A percentile compares a stretch with the other conserved stretches of the same genome.
Evolutionary conservation across 2,329 filamentous ascomycete genomes (phyloP).

Genomic region (Fusarium burgessii): DNA sequence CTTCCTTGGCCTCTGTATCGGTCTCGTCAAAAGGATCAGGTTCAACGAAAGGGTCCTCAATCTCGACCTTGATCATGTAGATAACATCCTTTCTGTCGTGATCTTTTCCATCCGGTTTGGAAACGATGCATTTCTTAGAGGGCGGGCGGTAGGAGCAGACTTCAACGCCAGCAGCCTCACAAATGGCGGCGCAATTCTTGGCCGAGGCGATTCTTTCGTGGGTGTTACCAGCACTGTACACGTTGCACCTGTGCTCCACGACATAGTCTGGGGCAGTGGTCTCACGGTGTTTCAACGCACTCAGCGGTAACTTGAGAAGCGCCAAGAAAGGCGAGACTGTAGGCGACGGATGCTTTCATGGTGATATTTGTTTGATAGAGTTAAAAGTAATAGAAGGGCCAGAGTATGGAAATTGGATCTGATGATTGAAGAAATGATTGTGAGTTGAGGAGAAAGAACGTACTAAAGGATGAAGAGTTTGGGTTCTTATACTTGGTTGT

Average conservation of each 20-base stretch:
- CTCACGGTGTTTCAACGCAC: not conserved
- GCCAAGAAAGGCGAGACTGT: not conserved
- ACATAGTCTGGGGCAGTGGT: not conserved
- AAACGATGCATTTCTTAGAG: not conserved
- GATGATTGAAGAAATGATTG: not conserved
- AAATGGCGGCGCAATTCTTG: not conserved
- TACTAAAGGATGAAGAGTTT: accelerated
- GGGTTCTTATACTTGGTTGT: not conserved
- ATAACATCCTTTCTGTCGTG: not conserved
- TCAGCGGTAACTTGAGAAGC: not conserved
- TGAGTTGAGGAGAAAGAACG: not conserved
- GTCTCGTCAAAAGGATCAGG: not conserved
- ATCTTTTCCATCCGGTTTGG: not conserved
- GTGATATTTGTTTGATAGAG: not conserved
- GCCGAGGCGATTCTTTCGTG: not conserved
- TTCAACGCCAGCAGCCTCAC: not conserved
- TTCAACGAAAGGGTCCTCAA: not conserved
- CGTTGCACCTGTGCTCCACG: not conserved
- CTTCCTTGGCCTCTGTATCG: not conserved
- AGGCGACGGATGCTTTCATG: not conserved
- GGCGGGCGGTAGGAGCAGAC: not conserved
- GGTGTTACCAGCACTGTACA: not conserved
- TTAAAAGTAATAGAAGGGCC: no score
- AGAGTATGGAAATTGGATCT: not conserved
- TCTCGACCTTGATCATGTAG: not conserved